phyloP scores from a whole-genome alignment of 1,284 basidiomycete species.

The Austropuccinia psidii region DNA sequence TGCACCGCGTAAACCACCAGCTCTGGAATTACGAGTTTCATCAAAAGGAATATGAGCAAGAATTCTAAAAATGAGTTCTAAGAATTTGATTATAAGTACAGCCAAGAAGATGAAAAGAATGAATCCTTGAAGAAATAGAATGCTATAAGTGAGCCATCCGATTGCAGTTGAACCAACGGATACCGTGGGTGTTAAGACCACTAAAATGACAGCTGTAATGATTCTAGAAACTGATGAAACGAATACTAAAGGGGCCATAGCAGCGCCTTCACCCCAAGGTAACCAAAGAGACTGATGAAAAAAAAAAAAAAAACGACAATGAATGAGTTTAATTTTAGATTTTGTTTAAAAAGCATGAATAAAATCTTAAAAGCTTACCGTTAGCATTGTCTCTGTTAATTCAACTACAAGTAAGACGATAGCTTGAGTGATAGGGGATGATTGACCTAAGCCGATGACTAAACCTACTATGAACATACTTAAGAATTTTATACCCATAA shows the following conservation, averaged over 20 bases:
- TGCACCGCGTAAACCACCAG: slow-evolving; percentile 16
- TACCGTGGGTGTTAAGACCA: slow-evolving; percentile 15
- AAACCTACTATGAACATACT: slow-evolving; percentile 23
- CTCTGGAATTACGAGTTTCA: slow-evolving; percentile 17
- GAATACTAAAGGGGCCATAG: slow-evolving; percentile 29
- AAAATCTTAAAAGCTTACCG: background rate
- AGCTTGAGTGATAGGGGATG: background rate
- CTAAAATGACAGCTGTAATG: slow-evolving; percentile 28
- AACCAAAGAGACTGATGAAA: slow-evolving; percentile 34
- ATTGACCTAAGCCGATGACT: slow-evolving; percentile 14
- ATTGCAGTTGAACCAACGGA: slow-evolving; percentile 5
- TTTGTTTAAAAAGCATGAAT: background rate
- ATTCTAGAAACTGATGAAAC: slow-evolving; percentile 28
- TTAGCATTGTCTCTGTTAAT: slow-evolving; percentile 27
- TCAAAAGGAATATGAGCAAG: slow-evolving; percentile 20
- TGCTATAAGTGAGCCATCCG: slow-evolving; percentile 25
- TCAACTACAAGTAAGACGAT: slow-evolving; percentile 19
- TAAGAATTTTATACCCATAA: slow-evolving; percentile 12
- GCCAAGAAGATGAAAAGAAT: background rate
- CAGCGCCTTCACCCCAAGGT: slow-evolving; percentile 34
- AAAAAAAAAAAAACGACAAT: background rate
- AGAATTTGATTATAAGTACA: slow-evolving; percentile 11
- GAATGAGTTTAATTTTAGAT: background rate
- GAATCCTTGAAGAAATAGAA: slow-evolving; percentile 12
- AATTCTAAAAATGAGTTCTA: slow-evolving; percentile 4